Base-by-base conservation (phyloP, 495 filamentous ascomycete genomes). In the Aspergillus taichungensis region DNA sequence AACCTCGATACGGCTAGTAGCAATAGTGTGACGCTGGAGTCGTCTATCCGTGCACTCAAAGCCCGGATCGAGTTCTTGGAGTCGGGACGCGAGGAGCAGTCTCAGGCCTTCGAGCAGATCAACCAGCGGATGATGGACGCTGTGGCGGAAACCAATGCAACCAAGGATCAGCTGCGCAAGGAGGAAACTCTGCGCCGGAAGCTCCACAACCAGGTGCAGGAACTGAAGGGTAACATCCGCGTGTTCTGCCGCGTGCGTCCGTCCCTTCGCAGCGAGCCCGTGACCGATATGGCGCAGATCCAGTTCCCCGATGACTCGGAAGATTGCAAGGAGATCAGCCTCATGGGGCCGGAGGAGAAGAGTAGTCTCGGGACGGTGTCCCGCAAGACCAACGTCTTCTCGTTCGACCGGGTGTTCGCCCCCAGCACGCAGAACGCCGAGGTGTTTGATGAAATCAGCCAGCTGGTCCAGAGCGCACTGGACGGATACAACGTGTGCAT, bases 401-500 rank as follows among this genome's bases (percentile, higher is more conserved):
- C 82, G 34, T 99, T 97, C 59, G 92, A 99, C 57, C 84, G 89
- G 6, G 91, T 97, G 0, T 99, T 99, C 61, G 78, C 79, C 0
- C 89, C 89, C 0, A 55, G 64, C 1, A 75, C 82, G 6, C 75
- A 82, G 53, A 99, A 99, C 57, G 73, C 75, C 18, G 84, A 95
- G 45, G 82, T 99, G 6, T 99, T 97, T 60, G 90, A 88, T 46
- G 92, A 96, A 57, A 97, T 97, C 66, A 92, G 87, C 46, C 94
- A 99, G 55, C 78, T 99, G 14, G 89, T 99, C 9, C 92, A 99
- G 68, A 89, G 84, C 51, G 94, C 94, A 1, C 72, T 99, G 37
- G 92, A 99, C 60, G 92, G 92, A 11, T 97, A 96, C 66, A 99
- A 99, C 58, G 92, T 99, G 30, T 96, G 91, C 64, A 97, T 99